Evolutionary conservation across 1,139 yeast genomes (phyloP), one percentile per base, ranked within the genome.

Genomic region (Suhomyces ambrosiae): DNA sequence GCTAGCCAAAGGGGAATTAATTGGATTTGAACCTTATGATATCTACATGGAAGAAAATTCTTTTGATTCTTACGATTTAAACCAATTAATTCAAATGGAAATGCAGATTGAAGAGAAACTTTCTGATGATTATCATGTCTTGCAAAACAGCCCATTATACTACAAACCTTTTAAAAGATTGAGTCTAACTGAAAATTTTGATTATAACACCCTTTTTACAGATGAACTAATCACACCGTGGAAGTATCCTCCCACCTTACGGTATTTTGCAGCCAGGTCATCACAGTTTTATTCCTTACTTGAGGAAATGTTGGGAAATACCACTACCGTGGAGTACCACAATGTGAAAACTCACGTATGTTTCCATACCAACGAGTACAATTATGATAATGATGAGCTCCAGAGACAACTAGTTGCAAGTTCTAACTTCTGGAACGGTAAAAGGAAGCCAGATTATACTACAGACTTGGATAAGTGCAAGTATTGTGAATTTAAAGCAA

Each of bases 361-460:
- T 18, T 75, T 80, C 44, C 60, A 66, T 14, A 65, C 63, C 12
- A 50, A 64, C 1, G 40, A 51, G 7, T 75, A 74, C 41, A 35
- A 54, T 2, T 77, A 66, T 47, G 61, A 69, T 35, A 49, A 52
- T 10, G 38, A 45, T 0, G 52, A 48, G 5, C 46, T 75, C 1
- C 40, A 54, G 1, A 30, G 45, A 4, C 60, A 67, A 9, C 53
- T 73, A 2, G 32, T 45, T 0, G 45, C 55, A 7, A 66, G 81
- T 4, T 46, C 74, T 33, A 48, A 53, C 11, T 76, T 79, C 45
- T 82, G 87, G 86, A 62, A 65, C 46, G 87, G 87, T 0, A 46
- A 56, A 15, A 57, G 80, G 27, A 50, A 52, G 4, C 82, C 86
- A 0, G 44, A 45, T 4, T 65, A 63, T 11, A 69, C 74, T 0